Evolutionary conservation across 129 eudicot species (phyloP), one percentile per base, ranked within the genome.

Genomic region (carrot (Daucus carota)): DNA sequence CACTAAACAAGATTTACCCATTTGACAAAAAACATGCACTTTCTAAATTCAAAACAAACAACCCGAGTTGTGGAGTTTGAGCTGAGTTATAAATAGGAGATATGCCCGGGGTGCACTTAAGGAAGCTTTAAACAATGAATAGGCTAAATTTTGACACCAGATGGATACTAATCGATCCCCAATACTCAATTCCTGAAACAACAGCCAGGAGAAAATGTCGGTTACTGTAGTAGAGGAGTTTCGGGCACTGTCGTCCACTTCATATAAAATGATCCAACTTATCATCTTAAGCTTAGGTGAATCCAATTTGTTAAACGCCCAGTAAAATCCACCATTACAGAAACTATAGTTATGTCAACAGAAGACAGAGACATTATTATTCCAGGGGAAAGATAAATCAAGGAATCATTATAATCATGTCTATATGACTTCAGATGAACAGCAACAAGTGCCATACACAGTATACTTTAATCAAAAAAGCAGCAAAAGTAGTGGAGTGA

Each of bases 401-500:
- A 73, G n/a, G 66, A 46, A 73, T 72, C 34, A 32, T 9, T 17
- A 31, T 24, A 48, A 79, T 24, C n/a, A 34, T n/a, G 50, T 81
- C 83, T 41, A 76, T 26, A 75, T 16, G 75, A 42, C 77, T 75
- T 78, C 70, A 28, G 60, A 62, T 31, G 70, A 80, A 75, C 76
- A 83, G 70, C 47, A 31, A 75, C 71, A 72, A 69, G 17, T 65
- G 73, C 75, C 34, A 78, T 40, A 66, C 8, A 68, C 43, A 68
- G 46, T 70, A 38, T 57, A 76, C 52, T 62, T 66, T 75, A 33
- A 59, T 77, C 70, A 52, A 78, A 78, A 83, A 77, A 68, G 42
- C 72, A 74, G 78, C 73, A 78, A 34, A 81, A 71, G 43, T 81
- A 81, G 70, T 76, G 57, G 76, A 52, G 85, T 85, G 82, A 73